Conservation (phyloP, 164 flowering plant species). For the Brasenia schreberi region DNA sequence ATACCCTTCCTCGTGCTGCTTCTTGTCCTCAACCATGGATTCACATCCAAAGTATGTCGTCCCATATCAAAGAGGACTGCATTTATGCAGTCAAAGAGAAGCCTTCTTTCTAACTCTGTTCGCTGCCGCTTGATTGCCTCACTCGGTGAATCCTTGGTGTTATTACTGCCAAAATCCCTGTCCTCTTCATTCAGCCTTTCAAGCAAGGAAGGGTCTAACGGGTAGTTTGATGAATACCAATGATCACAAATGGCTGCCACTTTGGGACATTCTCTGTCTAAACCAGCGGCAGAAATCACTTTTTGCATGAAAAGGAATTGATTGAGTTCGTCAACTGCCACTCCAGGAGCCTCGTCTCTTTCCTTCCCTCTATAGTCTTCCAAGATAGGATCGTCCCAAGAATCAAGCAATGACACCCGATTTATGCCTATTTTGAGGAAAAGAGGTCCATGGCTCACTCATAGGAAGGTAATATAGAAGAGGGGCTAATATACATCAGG, state of each 20-base stretch:
- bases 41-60: constrained; percentile 10
- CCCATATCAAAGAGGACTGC: constrained; percentile 47
- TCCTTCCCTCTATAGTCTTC: constrained; percentile 7
- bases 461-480: background rate
- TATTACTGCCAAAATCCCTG: constrained; percentile 6
- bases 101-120: constrained; percentile 45
- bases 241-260: constrained; percentile 12
- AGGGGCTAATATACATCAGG: background rate
- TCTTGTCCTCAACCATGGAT: background rate
- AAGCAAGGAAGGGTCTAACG: constrained; percentile 38
- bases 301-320: constrained; percentile 36
- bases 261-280: constrained; percentile 23
- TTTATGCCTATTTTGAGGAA: background rate
- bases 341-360: constrained; percentile 2
- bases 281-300: constrained; percentile 43
- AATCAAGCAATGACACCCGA: constrained; percentile 54
- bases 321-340: constrained; percentile 27
- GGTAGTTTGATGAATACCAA: constrained; percentile 72
- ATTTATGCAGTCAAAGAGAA: constrained; percentile 73
- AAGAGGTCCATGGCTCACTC: background rate
- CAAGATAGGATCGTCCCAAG: constrained; percentile 48
- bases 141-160: constrained; percentile 5
- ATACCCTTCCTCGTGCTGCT: background rate
- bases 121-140: constrained; percentile 46
- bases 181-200: constrained; percentile 16